Base-by-base conservation (phyloP, 495 filamentous ascomycete species). In the Xeromyces bisporus region DNA sequence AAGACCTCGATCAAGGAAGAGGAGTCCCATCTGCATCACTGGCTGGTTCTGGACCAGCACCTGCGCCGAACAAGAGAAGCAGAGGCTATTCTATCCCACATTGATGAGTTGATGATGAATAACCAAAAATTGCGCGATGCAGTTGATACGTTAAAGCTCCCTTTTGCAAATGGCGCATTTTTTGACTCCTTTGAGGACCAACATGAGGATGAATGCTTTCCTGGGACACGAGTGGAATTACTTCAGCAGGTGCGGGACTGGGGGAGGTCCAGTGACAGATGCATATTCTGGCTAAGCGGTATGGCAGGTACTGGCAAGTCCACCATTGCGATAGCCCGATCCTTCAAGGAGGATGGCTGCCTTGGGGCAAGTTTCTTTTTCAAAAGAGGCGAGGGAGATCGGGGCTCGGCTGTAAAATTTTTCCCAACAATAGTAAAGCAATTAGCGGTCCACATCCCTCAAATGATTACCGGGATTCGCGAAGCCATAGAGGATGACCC, bases 321-420 rank as follows among this genome's bases (percentile, higher is more conserved):
- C 1, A 61, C 53, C n/a, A 47, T 58, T 28, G 52, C 50, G 11
- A 21, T 60, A 0, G 50, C 50, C 7, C 25, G 10, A 1, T 34
- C 9, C 2, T 33, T 50, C 12, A 30, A 42, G 1, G 14, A 42
- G 0, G 14, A 29, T 1, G 25, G 37, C 0, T 16, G 21, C 5
- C 42, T 60, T 7, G 54, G 47, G 4, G 56, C 43, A 0, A 64
- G 52, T 39, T 69, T 68, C 43, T 67, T 73, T 48, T 73, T 71
- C 42, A 63, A 60, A 24, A 54, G 51, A 36, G 56, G 59, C 11
- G 55, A 59, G 14, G 46, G 48, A 1, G 58, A 68, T 31, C 46
- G 51, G 28, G 53, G 48, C 4, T 53, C 43, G 16, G 58, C 57
- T 4, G 43, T 21, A 5, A 49, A 42, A 14, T 43, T 70, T 35